phyloP scores from a whole-genome alignment of 352 stramenopile species.

The Peronospora belbahrii region DNA sequence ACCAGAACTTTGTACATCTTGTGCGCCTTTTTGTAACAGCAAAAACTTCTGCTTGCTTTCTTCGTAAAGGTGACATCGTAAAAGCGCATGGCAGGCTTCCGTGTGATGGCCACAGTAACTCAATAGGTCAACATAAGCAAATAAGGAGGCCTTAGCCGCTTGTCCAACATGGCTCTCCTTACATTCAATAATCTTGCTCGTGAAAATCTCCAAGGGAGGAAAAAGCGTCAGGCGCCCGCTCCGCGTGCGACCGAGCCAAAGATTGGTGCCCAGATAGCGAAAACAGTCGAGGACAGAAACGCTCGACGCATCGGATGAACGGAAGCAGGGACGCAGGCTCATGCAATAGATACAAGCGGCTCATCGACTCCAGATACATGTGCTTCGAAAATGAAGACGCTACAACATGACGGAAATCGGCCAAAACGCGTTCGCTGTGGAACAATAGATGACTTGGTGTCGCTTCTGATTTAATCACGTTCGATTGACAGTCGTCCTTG shows the following conservation, averaged over 20 bases:
- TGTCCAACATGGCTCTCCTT: constrained; percentile 11
- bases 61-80: constrained; percentile 58
- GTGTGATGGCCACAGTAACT: constrained; percentile 39
- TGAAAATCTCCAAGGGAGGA: constrained; percentile 43
- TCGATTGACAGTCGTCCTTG: constrained; percentile 17
- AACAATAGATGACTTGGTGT: constrained; percentile 74
- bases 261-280: constrained; percentile 39
- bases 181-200: constrained; percentile 22
- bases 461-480: constrained; percentile 5
- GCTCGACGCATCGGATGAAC: constrained; percentile 54
- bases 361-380: constrained; percentile 84
- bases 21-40: constrained; percentile 14
- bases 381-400: constrained; percentile 78
- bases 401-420: constrained; percentile 57
- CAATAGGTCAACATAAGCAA: constrained; percentile 58
- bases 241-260: constrained; percentile 46
- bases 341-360: constrained; percentile 70
- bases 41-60: constrained; percentile 41
- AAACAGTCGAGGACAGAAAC: constrained; percentile 61
- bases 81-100: constrained; percentile 51
- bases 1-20: constrained; percentile 11
- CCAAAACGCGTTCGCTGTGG: constrained; percentile 64
- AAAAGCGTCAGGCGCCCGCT: constrained; percentile 63
- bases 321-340: constrained; percentile 41
- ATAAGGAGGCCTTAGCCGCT: constrained; percentile 27